These are phyloP conservation scores for Trichoderma afroharzianum DNA, from an alignment of 2,329 filamentous ascomycete species.

Conservation along the genomic window DNA sequence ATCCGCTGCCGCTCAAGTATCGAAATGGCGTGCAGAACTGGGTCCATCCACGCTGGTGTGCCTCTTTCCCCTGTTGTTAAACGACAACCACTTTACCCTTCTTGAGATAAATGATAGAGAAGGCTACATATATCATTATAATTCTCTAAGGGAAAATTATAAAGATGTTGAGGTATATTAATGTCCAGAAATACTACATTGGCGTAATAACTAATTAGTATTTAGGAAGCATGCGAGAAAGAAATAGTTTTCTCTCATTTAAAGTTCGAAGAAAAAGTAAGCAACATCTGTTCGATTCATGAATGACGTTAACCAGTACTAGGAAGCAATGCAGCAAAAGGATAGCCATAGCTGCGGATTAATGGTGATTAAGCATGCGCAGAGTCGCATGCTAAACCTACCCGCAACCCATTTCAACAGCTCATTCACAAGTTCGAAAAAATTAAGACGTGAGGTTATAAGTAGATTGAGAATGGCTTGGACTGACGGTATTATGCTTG, in stretches of 20 bases:
- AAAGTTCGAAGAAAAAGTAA: constrained; percentile 4
- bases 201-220: too few species aligned
- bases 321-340: background rate
- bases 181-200: background rate
- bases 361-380: constrained; percentile 9
- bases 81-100: constrained; percentile 15
- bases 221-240: background rate
- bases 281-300: background rate
- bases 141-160: background rate
- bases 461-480: background rate
- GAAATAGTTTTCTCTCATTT: background rate
- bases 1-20: constrained; percentile 5
- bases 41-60: background rate
- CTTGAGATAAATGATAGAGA: constrained; percentile 11
- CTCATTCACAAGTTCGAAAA: background rate
- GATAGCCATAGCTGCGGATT: constrained; percentile 10
- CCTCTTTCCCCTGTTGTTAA: constrained; percentile 11
- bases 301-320: background rate
- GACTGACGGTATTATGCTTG: background rate
- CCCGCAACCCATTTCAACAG: background rate
- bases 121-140: constrained; percentile 10
- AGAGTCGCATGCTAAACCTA: background rate
- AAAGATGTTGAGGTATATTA: constrained; percentile 2
- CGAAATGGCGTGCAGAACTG: background rate
- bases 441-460: background rate